phyloP scores from a whole-genome alignment of 192 early-diverging fungal genomes.

The Backusella tarrabulga region DNA sequence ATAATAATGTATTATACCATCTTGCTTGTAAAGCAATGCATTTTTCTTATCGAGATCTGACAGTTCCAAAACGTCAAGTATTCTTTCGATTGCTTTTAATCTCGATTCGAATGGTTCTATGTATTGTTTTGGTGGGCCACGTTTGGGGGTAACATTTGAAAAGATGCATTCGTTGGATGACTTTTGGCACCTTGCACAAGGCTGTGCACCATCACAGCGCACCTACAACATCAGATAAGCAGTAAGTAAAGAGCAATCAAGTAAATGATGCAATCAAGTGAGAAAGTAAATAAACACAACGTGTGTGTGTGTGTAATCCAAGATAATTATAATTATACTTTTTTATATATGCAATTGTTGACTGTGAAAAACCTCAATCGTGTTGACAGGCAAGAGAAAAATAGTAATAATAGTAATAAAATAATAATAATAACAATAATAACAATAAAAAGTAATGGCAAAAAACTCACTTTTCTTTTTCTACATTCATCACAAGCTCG shows the following conservation, averaged over 20 bases:
- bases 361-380: neutral
- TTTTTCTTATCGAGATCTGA: neutral
- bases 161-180: slow-evolving; percentile 27
- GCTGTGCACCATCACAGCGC: slow-evolving; percentile 38
- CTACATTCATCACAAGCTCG: slow-evolving; percentile 39
- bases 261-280: too few species aligned
- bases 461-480: slow-evolving; percentile 33
- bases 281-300: too few species aligned
- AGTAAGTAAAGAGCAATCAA: too few species aligned
- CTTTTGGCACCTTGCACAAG: slow-evolving; percentile 32
- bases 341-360: slow-evolving; percentile 11
- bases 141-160: slow-evolving; percentile 24
- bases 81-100: slow-evolving; percentile 26
- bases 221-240: slow-evolving; percentile 15
- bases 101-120: slow-evolving; percentile 25
- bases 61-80: slow-evolving; percentile 9
- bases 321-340: neutral
- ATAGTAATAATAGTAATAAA: neutral
- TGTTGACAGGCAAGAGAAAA: neutral
- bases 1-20: neutral
- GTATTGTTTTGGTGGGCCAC: slow-evolving; percentile 39
- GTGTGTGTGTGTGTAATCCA: neutral
- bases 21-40: neutral
- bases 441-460: neutral
- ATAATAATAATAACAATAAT: neutral